Evolutionary conservation across 1,284 basidiomycete species (phyloP).

Genomic region (Trichosporon sp.): DNA sequence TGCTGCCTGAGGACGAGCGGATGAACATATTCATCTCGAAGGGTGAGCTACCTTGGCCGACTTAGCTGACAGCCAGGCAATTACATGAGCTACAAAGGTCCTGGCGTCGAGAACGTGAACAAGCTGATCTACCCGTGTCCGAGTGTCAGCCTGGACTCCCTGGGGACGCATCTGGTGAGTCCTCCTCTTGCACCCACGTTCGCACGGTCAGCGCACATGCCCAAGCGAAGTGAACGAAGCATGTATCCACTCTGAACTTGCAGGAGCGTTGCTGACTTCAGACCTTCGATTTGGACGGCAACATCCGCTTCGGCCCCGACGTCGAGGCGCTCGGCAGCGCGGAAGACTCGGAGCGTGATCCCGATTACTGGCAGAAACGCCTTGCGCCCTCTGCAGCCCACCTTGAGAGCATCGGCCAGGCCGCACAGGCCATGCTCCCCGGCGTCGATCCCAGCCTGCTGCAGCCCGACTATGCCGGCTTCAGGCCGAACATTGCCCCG

Average conservation of each 20-base stretch:
- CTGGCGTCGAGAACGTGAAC: conserved; percentile 66
- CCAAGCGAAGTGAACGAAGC: too few relatives aligned
- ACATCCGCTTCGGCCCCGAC: conserved; percentile 91
- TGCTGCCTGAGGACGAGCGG: conserved; percentile 63
- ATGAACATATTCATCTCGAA: conserved; percentile 74
- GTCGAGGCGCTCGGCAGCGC: conserved; percentile 76
- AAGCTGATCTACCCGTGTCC: conserved; percentile 90
- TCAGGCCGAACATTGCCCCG: conserved; percentile 83
- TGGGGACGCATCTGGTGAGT: conserved; percentile 77
- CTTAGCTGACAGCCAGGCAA: conserved; percentile 60
- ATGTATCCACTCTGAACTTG: not conserved
- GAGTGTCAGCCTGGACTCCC: conserved; percentile 63
- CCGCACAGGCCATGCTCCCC: conserved; percentile 69
- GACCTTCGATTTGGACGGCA: conserved; percentile 83
- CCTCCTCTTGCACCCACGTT: conserved; percentile 20
- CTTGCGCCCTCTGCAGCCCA: conserved; percentile 70
- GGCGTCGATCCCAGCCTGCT: conserved; percentile 67
- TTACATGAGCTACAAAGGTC: conserved; percentile 82
- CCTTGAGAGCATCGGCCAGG: conserved; percentile 67
- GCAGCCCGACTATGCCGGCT: conserved; percentile 84
- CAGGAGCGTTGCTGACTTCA: conserved; percentile 26
- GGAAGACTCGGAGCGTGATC: conserved; percentile 60
- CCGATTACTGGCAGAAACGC: conserved; percentile 75
- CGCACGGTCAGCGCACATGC: not conserved
- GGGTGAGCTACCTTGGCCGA: conserved; percentile 50